Evolutionary conservation across 495 filamentous ascomycete species (phyloP), one percentile per base, ranked within the genome.

Genomic region (Aspergillus baeticus): DNA sequence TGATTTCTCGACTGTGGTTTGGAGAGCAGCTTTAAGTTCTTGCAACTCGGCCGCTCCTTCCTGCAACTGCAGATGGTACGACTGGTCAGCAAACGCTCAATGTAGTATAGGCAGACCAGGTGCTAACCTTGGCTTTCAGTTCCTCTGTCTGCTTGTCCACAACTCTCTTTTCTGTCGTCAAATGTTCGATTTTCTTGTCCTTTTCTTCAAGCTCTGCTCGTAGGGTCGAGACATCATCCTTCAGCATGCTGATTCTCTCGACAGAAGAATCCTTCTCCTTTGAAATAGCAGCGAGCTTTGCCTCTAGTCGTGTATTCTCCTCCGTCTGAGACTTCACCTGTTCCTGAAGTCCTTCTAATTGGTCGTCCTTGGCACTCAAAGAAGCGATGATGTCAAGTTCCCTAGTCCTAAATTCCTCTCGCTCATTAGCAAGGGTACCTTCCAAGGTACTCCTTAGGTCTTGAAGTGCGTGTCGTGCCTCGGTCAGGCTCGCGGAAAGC

Each of bases 371-470:
- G 18, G 69, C 76, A 0, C 74, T 74, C n/a, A 69, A 41, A 17
- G 70, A 75, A 36, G 78, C 77, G 36, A 79, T 67, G 6, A 77
- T 57, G 22, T 72, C 75, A 5, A 80, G 58, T 33, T 79, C 76
- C 55, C 64, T 69, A 15, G 63, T 67, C 14, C 76, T 72, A 18
- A 67, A 59, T 3, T 53, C 63, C 50, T 77, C 71, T 36, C 59
- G 61, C 34, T 73, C 69, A 4, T 10, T 31, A 6, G 58, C 47
- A 5, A 68, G 54, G 1, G 22, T 58, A 13, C 68, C 60, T 6
- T 70, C 63, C 10, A 57, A 72, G 2, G 47, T 47, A 10, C 36
- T 49, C 5, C 52, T 57, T 48, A 67, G 61, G 10, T 67, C 59
- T n/a, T 68, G 63, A 18, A 78, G 51, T 26, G 72, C 63, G n/a